Evolutionary conservation across 139 green algal species (phyloP).

Genomic region (Closterium sp.): DNA sequence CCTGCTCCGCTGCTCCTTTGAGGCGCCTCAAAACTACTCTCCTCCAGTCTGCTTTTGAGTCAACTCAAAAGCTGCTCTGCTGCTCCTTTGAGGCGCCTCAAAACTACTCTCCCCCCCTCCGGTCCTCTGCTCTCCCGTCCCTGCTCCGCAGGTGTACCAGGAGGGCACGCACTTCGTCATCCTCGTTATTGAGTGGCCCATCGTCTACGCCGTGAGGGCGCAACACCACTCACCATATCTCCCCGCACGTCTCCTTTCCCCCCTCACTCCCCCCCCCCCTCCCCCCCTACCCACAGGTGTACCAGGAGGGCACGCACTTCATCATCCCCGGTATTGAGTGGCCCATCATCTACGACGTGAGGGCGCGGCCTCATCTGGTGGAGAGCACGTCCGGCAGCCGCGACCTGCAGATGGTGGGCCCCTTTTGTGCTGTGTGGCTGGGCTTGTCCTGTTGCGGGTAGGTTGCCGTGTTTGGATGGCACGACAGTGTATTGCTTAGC

Average conservation of each 20-base stretch:
- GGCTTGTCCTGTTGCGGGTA: neutral
- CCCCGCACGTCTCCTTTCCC: neutral
- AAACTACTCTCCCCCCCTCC: neutral
- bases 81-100: no score
- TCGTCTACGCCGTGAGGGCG: constrained; percentile 95
- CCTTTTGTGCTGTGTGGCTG: neutral
- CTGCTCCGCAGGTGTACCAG: constrained; percentile 75
- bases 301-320: constrained; percentile 93
- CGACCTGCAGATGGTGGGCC: constrained; percentile 94
- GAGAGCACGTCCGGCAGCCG: constrained; percentile 83
- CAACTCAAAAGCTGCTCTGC: no score
- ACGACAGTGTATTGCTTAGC: no score
- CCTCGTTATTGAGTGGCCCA: constrained; percentile 93
- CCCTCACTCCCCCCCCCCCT: neutral
- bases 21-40: no score
- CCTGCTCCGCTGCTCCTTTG: no score
- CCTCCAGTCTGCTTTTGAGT: no score
- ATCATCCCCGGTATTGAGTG: constrained; percentile 98
- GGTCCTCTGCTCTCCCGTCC: neutral
- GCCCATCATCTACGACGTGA: constrained; percentile 96
- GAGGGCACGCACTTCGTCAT: constrained; percentile 98
- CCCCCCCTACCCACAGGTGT: constrained; percentile 69
- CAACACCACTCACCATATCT: constrained; percentile 65
- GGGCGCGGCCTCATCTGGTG: constrained; percentile 88
- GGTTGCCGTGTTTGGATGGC: neutral